Evolutionary conservation across 441 rosid species (phyloP), one percentile per base, ranked within the genome.

Genomic region (Heliophila coronopifolia): DNA sequence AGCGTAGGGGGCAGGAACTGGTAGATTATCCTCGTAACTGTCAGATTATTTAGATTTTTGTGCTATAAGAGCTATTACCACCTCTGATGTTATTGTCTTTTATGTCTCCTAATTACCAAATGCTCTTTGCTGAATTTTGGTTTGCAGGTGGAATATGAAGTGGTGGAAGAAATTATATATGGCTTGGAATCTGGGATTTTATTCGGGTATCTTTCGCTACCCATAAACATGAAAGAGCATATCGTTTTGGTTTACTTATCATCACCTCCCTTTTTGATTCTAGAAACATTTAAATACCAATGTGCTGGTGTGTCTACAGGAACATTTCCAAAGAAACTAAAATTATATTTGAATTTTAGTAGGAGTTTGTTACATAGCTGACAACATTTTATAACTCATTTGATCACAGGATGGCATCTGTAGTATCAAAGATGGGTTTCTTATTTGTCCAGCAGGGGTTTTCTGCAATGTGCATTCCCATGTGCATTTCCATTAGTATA

Each of bases 401-500:
- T 38, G 43, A 7, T 30, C 64, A 74, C 89, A 91, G 98, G 71
- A 83, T 91, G 84, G 93, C 98, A 39, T 87, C 98, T 37, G 98
- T 91, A 42, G 77, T 91, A 68, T 91, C 96, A 54, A 91, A 91
- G 79, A 83, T 91, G 93, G 98, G 93, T 54, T 91, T 91, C 58
- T 76, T 87, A 39, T 85, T 92, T 53, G 72, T 77, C 73, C 89
- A 84, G 80, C 96, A 85, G 49, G 91, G 95, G n/a, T 83, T 77
- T 70, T 71, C 93, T 11, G 45, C 56, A 38, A 66, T 86, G 79
- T 52, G 75, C 58, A 74, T 83, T 65, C 98, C 96, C 52, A 19
- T 76, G 57, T 91, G 95, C 75, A 65, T 91, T n/a, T 67, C 84
- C 3, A 77, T 91, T 68, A 87, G 98, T 50, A 75, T 84, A 52